Evolutionary conservation across 1,139 yeast genomes (phyloP).

Genomic region (Protomyces inouyei): DNA sequence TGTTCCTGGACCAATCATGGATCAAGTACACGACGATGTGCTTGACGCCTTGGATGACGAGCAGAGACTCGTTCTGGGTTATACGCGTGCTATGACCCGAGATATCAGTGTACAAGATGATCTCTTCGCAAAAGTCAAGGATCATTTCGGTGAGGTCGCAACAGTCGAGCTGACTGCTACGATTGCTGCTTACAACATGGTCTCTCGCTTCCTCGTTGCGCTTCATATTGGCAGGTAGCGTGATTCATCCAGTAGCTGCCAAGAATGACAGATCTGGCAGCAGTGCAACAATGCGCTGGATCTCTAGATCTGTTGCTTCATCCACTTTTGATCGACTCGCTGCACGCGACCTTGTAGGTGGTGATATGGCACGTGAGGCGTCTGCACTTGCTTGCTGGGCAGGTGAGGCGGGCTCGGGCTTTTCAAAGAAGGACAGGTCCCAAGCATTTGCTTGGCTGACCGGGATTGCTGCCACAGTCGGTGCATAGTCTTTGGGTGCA

Average conservation of each 20-base stretch:
- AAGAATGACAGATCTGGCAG: constrained; percentile 7
- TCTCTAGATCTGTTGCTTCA: neutral
- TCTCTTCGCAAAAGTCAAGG: constrained; percentile 1
- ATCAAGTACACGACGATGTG: neutral
- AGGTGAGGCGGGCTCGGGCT: neutral
- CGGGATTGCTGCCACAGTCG: neutral
- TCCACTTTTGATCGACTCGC: neutral
- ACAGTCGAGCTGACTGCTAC: constrained; percentile 16
- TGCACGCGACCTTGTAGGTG: neutral
- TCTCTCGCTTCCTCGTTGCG: constrained; percentile 21
- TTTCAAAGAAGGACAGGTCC: constrained; percentile 16
- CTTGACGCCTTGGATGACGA: neutral
- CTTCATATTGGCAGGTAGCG: constrained; percentile 1
- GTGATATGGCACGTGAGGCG: neutral
- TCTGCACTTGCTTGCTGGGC: neutral
- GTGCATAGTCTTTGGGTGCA: too few species aligned
- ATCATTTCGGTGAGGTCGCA: neutral
- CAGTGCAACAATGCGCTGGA: constrained; percentile 3
- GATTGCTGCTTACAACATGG: constrained; percentile 19
- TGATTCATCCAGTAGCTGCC: neutral
- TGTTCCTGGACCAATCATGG: neutral
- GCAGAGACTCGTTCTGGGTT: neutral
- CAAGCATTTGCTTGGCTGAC: neutral
- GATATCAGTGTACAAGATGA: neutral
- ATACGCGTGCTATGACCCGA: constrained; percentile 8